These are phyloP conservation scores for Amanita fuliginea DNA, from an alignment of 768 basidiomycete species.

Conservation along the genomic window DNA sequence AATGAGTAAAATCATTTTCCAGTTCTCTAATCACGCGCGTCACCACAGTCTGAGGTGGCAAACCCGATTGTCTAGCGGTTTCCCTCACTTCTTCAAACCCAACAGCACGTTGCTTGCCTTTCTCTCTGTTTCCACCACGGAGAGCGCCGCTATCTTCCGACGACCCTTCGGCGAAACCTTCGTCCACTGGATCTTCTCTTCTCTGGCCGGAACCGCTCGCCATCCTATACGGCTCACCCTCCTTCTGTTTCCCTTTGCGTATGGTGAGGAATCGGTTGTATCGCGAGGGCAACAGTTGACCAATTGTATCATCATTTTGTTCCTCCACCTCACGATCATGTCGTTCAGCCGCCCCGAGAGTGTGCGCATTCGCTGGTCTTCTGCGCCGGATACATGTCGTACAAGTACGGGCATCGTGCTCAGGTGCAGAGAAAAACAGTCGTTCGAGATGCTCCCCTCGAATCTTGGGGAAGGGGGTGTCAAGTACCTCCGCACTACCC, in stretches of 20 bases:
- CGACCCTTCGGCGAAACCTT: conserved; percentile 35
- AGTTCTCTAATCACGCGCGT: conserved; percentile 75
- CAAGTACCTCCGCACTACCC: conserved; percentile 4
- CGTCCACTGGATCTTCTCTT: conserved; percentile 20
- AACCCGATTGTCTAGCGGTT: conserved; percentile 17
- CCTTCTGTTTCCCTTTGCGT: conserved; percentile 6
- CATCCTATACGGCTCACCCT: background rate
- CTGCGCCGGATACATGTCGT: conserved; percentile 49
- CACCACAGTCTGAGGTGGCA: conserved; percentile 85
- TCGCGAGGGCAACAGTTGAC: conserved; percentile 15
- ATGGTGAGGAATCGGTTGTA: conserved; percentile 7
- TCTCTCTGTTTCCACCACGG: conserved; percentile 12
- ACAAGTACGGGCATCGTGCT: conserved; percentile 64
- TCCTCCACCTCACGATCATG: conserved; percentile 2
- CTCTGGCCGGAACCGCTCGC: conserved; percentile 4
- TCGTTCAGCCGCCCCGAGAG: conserved; percentile 7
- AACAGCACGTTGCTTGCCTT: conserved; percentile 23
- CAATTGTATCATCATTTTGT: conserved; percentile 7
- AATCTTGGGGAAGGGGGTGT: conserved; percentile 73
- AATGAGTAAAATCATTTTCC: conserved; percentile 92
- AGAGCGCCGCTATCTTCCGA: conserved; percentile 20
- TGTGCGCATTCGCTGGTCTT: conserved; percentile 6
- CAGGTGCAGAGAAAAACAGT: conserved; percentile 72
- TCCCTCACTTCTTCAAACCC: conserved; percentile 18
- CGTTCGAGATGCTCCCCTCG: conserved; percentile 68